Evolutionary conservation across 441 rosid genomes (phyloP).

Genomic region (Populus hybrid): DNA sequence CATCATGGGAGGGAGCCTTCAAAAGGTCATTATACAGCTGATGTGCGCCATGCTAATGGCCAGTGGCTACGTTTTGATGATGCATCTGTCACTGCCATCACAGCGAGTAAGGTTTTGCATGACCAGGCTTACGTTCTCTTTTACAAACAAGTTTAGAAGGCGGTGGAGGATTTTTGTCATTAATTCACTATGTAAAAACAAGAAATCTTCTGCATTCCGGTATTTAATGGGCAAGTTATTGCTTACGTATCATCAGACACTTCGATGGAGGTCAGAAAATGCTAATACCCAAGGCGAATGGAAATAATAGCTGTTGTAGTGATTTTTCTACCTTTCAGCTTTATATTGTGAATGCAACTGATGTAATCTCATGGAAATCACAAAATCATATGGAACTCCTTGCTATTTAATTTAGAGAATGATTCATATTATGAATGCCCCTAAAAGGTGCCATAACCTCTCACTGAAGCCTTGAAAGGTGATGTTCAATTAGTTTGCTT

Average conservation of each 20-base stretch:
- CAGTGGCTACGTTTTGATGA: conserved; percentile 95
- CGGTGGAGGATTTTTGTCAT: neutral
- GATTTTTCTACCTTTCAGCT: neutral
- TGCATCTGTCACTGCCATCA: conserved; percentile 70
- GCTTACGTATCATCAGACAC: neutral
- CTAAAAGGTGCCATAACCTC: too few relatives aligned
- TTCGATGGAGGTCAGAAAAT: neutral
- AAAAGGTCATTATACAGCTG: conserved; percentile 93
- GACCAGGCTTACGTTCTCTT: conserved; percentile 94
- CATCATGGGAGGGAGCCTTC: conserved; percentile 96
- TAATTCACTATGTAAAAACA: neutral
- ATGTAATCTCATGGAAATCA: neutral
- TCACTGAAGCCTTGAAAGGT: too few relatives aligned
- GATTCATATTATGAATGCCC: neutral
- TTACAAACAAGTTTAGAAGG: conserved; percentile 68
- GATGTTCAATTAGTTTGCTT: neutral
- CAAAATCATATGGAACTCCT: conserved; percentile 6
- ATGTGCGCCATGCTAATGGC: conserved; percentile 57
- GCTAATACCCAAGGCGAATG: neutral
- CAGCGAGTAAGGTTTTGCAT: conserved; percentile 68
- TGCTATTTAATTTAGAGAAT: neutral
- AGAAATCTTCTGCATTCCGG: neutral
- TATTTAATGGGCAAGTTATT: neutral
- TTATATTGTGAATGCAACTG: conserved; percentile 4
- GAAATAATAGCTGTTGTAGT: neutral